Base-by-base conservation (phyloP, 2,329 filamentous ascomycete genomes). In the Ceratocystis papillata region DNA sequence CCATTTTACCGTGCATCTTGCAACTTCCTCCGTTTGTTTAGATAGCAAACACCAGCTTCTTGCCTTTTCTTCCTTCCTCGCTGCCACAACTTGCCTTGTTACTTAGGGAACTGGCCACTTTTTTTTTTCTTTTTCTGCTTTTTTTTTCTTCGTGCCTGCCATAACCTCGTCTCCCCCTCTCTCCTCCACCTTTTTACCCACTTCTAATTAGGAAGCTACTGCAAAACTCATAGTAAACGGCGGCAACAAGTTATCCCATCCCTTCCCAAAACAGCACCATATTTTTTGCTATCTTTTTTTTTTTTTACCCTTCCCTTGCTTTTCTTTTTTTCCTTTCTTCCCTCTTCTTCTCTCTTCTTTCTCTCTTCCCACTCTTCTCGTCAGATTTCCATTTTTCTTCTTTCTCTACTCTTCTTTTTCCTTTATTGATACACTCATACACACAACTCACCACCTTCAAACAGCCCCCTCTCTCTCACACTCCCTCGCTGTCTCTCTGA, bases 301-400 rank as follows among this genome's bases (percentile, higher is more conserved):
- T 41, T 65, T 60, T 45, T 30, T 10, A 10, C 8, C 33, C 22
- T 30, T 25, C 33, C 33, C 60, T 62, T 57, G 57, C 64, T 55
- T 25, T 61, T 63, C 50, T n/a, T 61, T 37, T 33, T 22, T 12
- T 63, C 60, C 20, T 50, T 25, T 30, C 60, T 61, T 57, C 57
- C 53, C 46, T 45, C 20, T 62, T 65, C 63, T 44, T 10, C 45
- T 37, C 55, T 59, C n/a, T 59, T 65, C 46, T 45, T 33, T 37
- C 61, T 59, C 22, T 48, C 50, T 59, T 41, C 25, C 46, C 15
- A 20, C 45, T 72, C 69, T 71, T 69, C 67, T 67, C 69, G 64
- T 62, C 48, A 66, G 64, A 64, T 55, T 57, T 50, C 63, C 50
- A 64, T 71, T 67, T 50, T 63, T 28, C 65, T 62, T 70, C 66